Percentiles rank a stretch among this genome's conserved stretches.
Conservation (phyloP, 106 monocot species). For the Dendrobium officinale region DNA sequence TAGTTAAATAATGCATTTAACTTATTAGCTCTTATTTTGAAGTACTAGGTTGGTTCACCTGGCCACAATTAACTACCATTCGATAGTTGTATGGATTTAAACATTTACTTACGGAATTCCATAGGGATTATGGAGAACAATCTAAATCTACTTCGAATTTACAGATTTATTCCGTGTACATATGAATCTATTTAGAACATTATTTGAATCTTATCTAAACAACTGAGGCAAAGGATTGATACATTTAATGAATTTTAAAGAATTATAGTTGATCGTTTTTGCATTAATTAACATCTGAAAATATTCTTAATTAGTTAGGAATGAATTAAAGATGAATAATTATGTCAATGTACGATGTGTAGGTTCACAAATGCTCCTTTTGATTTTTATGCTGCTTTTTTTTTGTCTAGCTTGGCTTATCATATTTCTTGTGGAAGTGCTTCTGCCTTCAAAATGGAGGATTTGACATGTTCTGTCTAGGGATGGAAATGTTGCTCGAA, state of each 20-base stretch:
- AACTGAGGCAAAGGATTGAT: neutral
- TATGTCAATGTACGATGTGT: neutral
- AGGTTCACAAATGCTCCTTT: neutral
- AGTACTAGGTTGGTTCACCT: neutral
- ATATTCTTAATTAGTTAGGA: neutral
- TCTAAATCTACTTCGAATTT: neutral
- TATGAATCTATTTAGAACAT: neutral
- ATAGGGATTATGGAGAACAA: neutral
- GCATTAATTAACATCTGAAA: neutral
- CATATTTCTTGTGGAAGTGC: neutral
- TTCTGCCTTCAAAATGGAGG: too few relatives aligned
- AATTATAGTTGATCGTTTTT: neutral
- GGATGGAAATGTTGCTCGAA: neutral
- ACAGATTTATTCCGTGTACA: neutral
- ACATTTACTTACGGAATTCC: neutral
- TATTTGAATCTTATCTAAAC: conserved; percentile 5
- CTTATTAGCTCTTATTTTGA: neutral
- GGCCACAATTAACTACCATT: neutral
- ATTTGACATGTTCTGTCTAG: neutral
- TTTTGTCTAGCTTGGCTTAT: neutral
- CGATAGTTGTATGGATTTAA: neutral
- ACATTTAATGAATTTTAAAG: neutral
- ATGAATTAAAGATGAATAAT: neutral
- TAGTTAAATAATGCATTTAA: neutral
- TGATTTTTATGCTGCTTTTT: neutral